phyloP scores from a whole-genome alignment of 202 grass and related monocot species.

The Dendrocalamus latiflorus region DNA sequence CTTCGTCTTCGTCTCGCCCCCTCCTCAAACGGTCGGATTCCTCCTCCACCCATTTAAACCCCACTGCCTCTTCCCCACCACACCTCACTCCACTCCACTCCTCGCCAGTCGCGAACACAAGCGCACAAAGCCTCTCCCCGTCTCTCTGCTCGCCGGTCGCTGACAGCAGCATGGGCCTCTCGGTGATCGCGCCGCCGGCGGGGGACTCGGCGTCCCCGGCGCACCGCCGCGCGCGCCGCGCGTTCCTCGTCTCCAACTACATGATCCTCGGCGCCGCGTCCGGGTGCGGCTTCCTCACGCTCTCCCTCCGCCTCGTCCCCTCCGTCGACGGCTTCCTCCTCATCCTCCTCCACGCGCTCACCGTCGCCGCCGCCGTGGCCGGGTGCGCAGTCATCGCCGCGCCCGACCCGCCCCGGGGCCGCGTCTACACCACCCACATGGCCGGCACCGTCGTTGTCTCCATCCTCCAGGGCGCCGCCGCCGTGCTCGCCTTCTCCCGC shows the following conservation, averaged over 20 bases:
- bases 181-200: conserved; percentile 60
- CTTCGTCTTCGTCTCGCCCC: not conserved
- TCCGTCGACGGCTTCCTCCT: conserved; percentile 91
- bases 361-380: conserved; percentile 59
- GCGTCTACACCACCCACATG: conserved; percentile 83
- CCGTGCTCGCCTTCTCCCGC: conserved; percentile 86
- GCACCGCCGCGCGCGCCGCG: conserved; percentile 61
- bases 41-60: conserved; percentile 48
- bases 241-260: conserved; percentile 91
- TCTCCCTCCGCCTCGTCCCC: conserved; percentile 86
- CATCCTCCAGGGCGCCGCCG: conserved; percentile 84
- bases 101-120: not conserved
- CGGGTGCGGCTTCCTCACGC: conserved; percentile 89
- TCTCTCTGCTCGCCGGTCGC: not conserved
- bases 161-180: conserved; percentile 45
- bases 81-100: not conserved
- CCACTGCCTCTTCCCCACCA: not conserved
- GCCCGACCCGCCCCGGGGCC: conserved; percentile 39
- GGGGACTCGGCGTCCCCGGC: conserved; percentile 51
- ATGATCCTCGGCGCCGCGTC: conserved; percentile 79
- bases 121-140: no score
- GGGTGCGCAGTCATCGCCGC: conserved; percentile 72
- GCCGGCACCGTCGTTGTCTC: conserved; percentile 59
- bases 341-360: conserved; percentile 87
- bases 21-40: conserved; percentile 45